Base-by-base conservation (phyloP, 202 grass and related monocot species). In the Digitaria exilis region DNA sequence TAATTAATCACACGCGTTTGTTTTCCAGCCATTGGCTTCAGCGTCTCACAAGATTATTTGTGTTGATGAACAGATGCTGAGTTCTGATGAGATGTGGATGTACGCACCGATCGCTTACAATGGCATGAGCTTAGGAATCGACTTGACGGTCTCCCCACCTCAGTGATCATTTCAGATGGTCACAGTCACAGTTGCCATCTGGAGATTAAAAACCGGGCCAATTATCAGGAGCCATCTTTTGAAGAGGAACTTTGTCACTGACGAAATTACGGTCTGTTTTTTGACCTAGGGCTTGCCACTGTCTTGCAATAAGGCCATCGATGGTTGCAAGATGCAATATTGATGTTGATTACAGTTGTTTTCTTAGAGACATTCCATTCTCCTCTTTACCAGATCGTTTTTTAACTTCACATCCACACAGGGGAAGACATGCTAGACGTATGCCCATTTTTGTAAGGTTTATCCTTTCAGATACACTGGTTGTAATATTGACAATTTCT, bases 81-180 rank as follows among this genome's bases (percentile, higher is more conserved):
- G 88, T 77, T 92, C 89, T 46, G 94, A 94, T 58, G 92, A 92
- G 71, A 50, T 89, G 86, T 97, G 94, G 92, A 97, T 94, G 94
- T 89, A 97, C 45, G 88, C 91, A 18, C 89, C 94, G 4, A 88
- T 97, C 73, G 91, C 92, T 72, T 97, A 90, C 79, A 92, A 92
- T 15, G 89, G 91, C 66, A 90, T 97, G 83, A 94, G 84, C 76
- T 84, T 97, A 26, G 94, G 91, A 65, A 80, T 97, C 39, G 91
- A 94, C 65, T 21, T 94, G 81, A 89, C 69, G 60, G 83, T 97
- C 11, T 75, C 77, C 54, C 86, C 83, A 82, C 82, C 86, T 46
- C 69, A 91, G 32, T 82, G 73, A 93, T 29, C 34, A 17, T 43
- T 51, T 12, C 4, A 64, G 5, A n/a, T n/a, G n/a, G n/a, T n/a